Evolutionary conservation across 495 filamentous ascomycete species (phyloP).

Genomic region (Penicillium simplicissimum): DNA sequence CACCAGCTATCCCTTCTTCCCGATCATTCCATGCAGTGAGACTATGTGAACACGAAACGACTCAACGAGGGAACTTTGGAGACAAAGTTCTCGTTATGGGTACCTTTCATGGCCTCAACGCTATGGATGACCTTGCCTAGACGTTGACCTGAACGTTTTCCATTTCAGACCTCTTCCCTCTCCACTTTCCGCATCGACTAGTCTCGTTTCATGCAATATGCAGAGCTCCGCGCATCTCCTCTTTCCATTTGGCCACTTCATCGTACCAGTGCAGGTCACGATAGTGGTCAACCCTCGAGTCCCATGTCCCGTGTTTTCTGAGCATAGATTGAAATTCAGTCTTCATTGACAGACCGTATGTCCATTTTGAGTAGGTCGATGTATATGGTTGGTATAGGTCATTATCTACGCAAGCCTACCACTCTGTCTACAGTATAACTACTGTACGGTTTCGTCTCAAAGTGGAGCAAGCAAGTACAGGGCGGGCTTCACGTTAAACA

Average conservation of each 20-base stretch:
- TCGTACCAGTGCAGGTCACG: conserved; percentile 1
- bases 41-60: conserved; percentile 21
- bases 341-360: conserved; percentile 23
- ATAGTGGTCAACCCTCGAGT: not conserved
- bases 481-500: not conserved
- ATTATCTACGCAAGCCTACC: not conserved
- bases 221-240: conserved; percentile 8
- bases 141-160: conserved; percentile 1
- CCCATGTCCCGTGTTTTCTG: not conserved
- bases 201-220: conserved; percentile 7
- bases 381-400: not conserved
- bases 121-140: conserved; percentile 19
- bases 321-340: conserved; percentile 32
- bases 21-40: conserved; percentile 3
- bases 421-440: not conserved
- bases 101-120: conserved; percentile 11
- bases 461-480: conserved; percentile 7
- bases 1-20: conserved; percentile 5
- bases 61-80: conserved; percentile 18
- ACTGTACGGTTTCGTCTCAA: not conserved
- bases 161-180: not conserved
- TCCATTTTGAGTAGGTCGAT: not conserved
- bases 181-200: conserved; percentile 7
- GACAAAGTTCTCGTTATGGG: conserved; percentile 18
- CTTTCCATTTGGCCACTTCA: not conserved